Evolutionary conservation across 2,329 filamentous ascomycete species (phyloP), one percentile per base, ranked within the genome.

Genomic region (Biscogniauxia marginata): DNA sequence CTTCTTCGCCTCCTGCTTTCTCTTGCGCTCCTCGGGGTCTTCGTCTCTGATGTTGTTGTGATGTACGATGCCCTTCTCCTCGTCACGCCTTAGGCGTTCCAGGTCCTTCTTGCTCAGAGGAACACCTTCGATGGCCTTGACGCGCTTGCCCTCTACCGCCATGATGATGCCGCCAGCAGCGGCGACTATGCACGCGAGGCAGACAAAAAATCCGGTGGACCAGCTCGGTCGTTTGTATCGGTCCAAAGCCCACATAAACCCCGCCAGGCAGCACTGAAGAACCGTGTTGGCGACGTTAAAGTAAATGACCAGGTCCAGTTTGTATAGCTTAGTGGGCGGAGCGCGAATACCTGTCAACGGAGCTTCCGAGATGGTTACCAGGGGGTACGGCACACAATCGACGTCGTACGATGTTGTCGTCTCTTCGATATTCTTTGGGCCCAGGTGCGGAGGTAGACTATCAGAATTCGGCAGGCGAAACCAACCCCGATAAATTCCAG

Each of bases 241-340:
- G 67, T 90, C 89, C 73, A 89, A 78, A 1, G 84, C 86, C 89
- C 90, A 96, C 91, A 96, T 96, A 74, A 91, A 89, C 3, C 83
- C 87, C 7, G 85, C 88, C 1, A 96, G 79, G 18, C 84, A 80
- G 43, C 80, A 80, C 71, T 96, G 92, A 46, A 95, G 80, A 53
- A 93, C 81, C 0, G 91, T 95, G 67, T 96, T 96, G 75, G 78
- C 80, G 3, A 91, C 81, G 74, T 91, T 92, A 64, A 87, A 80
- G 87, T 88, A 93, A 34, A 96, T 79, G 30, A 93, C 84, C 55
- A 88, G 84, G 63, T 95, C 90, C 67, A 96, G 76, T 72, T 90
- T 93, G 89, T 90, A 93, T 9, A 82, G 62, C 20, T 74, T 73
- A 0, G 89, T 91, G 2, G 87, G 81, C 3, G 83, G 81, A 0